Base-by-base conservation (phyloP, 192 early-diverging fungal genomes). In the Jimgerdemannia flammicorona region DNA sequence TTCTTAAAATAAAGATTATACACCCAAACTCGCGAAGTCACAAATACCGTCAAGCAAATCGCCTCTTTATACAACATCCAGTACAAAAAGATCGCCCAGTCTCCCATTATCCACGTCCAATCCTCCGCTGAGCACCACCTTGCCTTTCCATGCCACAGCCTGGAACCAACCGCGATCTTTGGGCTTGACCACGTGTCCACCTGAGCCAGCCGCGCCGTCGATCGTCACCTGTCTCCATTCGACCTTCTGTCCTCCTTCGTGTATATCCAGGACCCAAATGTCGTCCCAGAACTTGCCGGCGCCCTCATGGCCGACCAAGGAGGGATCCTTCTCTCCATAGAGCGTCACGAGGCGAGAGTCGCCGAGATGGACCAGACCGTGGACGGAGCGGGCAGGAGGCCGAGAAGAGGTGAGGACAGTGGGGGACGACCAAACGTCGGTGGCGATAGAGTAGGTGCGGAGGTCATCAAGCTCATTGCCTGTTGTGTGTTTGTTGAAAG, bases 91-190 rank as follows among this genome's bases (percentile, higher is more conserved):
- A 29, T 72, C 69, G 29, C 4, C 72, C 72, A 70, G 59, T 9
- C 72, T 66, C 41, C 41, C 54, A 69, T 77, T 80, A 42, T 70
- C 71, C n/a, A 19, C 64, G 17, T 10, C 41, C 40, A 74, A 70
- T 74, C 77, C 77, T 7, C 77, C 73, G 43, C 72, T 66, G 39
- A 78, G 72, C 3, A 78, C 40, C 4, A 72, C 44, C 42, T 74
- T 70, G 68, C 70, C 63, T 66, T 72, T 70, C 73, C 71, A 74
- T n/a, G 69, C n/a, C 0, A 14, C 11, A 4, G 72, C 77, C 67
- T 74, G 77, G 70, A 78, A 74, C 77, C 72, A 78, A 43, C 77
- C 77, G 43, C 77, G 77, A 70, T 41, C 3, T 4, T 18, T 43
- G 49, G 43, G 71, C 3, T 44, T 72, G 41, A 44, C 71, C 14